phyloP scores from a whole-genome alignment of 2,329 filamentous ascomycete genomes.

The Pseudogymnoascus sp. region DNA sequence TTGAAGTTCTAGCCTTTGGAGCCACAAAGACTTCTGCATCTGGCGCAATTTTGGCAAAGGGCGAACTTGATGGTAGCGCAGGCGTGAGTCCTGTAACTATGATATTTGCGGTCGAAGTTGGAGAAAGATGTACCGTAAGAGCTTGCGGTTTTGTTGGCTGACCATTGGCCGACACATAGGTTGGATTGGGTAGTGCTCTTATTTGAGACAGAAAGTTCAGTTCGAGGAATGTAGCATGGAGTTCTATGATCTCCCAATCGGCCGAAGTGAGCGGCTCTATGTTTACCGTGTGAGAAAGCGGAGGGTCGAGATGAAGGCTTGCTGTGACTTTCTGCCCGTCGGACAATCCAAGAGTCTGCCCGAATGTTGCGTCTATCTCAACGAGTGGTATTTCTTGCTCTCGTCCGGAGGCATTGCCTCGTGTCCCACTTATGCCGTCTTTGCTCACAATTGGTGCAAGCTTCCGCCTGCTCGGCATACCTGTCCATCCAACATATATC shows the following conservation, averaged over 20 bases:
- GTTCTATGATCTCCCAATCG: conserved; percentile 98
- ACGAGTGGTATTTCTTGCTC: conserved; percentile 73
- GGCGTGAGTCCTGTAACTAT: conserved; percentile 78
- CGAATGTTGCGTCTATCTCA: conserved; percentile 83
- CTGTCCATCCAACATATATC: conserved; percentile 90
- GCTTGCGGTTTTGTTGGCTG: conserved; percentile 59
- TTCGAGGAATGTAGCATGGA: conserved; percentile 92
- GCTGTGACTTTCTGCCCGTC: conserved; percentile 73
- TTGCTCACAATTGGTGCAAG: conserved; percentile 64
- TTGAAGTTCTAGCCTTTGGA: conserved; percentile 70
- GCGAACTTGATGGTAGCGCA: conserved; percentile 54
- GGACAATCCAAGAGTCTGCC: conserved; percentile 63
- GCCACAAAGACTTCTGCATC: conserved; percentile 97
- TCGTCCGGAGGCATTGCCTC: conserved; percentile 48
- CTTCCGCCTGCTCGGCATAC: conserved; percentile 88
- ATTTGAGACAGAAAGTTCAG: conserved; percentile 90
- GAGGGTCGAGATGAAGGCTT: conserved; percentile 78
- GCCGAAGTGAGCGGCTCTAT: conserved; percentile 93
- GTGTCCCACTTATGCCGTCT: conserved; percentile 59
- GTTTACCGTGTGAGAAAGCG: conserved; percentile 85
- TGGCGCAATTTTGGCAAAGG: conserved; percentile 87
- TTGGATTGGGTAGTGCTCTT: conserved; percentile 82
- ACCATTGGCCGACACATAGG: conserved; percentile 47
- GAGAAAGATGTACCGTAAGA: conserved; percentile 85
- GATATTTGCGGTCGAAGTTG: conserved; percentile 91